Evolutionary conservation across 2,329 filamentous ascomycete species (phyloP).

Genomic region (Pyrenophora seminiperda): DNA sequence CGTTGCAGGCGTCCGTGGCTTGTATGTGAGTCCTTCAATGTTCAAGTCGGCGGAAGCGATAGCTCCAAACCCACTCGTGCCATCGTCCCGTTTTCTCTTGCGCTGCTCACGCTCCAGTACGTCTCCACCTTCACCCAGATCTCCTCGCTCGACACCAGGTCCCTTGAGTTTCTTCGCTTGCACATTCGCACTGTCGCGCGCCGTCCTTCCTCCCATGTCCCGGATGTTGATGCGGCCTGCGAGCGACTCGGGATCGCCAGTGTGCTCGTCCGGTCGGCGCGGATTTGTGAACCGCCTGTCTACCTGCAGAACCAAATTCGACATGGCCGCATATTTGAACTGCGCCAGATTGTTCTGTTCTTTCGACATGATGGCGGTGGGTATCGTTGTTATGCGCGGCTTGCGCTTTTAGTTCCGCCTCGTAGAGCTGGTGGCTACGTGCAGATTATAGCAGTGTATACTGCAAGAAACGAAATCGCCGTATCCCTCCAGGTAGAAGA

Average conservation of each 20-base stretch:
- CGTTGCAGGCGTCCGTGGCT: conserved; percentile 88
- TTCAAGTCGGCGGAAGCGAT: conserved; percentile 79
- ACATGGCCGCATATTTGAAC: conserved; percentile 99
- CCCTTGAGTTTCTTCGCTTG: conserved; percentile 71
- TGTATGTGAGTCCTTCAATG: conserved; percentile 89
- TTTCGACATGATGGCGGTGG: conserved; percentile 33
- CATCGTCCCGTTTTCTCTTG: conserved; percentile 79
- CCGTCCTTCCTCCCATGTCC: conserved; percentile 89
- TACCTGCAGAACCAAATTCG: conserved; percentile 99
- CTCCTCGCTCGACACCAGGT: conserved; percentile 75
- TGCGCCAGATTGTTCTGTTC: conserved; percentile 75
- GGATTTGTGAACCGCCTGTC: conserved; percentile 89
- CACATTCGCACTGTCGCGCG: conserved; percentile 78
- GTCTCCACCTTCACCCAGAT: conserved; percentile 79
- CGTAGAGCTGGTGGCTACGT: conserved; percentile 9
- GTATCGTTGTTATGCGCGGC: conserved; percentile 24
- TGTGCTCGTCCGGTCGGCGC: conserved; percentile 89
- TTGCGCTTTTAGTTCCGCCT: conserved; percentile 25
- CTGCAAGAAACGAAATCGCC: conserved; percentile 7
- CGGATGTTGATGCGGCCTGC: conserved; percentile 90
- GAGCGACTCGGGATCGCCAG: conserved; percentile 95
- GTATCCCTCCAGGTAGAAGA: conserved; percentile 13
- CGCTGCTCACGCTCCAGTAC: conserved; percentile 82
- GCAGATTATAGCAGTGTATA: conserved; percentile 12
- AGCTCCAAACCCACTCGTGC: conserved; percentile 67